These are phyloP conservation scores for Aspergillus thermomutatus DNA, from an alignment of 2,329 filamentous ascomycete genomes.

Conservation along the genomic window DNA sequence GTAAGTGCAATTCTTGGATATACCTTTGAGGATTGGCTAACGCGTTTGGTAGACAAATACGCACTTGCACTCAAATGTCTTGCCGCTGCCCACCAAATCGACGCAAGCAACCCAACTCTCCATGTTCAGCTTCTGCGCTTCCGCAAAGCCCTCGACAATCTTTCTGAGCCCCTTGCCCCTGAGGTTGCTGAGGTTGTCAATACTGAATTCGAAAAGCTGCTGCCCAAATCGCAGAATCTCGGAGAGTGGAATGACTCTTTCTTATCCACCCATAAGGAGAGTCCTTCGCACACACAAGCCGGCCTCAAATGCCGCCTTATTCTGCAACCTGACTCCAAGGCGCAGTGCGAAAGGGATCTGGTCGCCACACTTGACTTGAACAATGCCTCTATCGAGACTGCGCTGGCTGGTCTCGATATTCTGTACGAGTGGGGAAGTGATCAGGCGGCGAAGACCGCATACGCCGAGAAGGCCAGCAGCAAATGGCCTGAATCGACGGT, in stretches of 20 bases:
- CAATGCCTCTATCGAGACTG: conserved; percentile 54
- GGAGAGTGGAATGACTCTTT: conserved; percentile 66
- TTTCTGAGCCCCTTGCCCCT: conserved; percentile 58
- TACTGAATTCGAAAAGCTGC: conserved; percentile 61
- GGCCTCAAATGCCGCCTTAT: conserved; percentile 59
- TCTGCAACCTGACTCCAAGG: conserved; percentile 56
- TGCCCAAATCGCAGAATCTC: conserved; percentile 56
- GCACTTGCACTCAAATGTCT: conserved; percentile 84
- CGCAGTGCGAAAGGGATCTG: conserved; percentile 61
- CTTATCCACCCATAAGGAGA: conserved; percentile 59
- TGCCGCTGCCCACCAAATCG: conserved; percentile 66
- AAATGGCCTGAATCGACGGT: conserved; percentile 41
- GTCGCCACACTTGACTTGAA: conserved; percentile 54
- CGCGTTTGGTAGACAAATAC: conserved; percentile 65
- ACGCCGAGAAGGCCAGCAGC: conserved; percentile 39
- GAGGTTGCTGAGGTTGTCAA: conserved; percentile 69
- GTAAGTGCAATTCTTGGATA: conserved; percentile 51
- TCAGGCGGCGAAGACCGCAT: conserved; percentile 48
- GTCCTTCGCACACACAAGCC: conserved; percentile 60
- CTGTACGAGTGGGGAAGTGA: conserved; percentile 52
- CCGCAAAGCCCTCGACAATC: conserved; percentile 57
- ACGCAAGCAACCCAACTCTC: conserved; percentile 67
- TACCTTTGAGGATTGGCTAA: conserved; percentile 23
- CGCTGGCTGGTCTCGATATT: conserved; percentile 51
- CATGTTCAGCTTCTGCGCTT: conserved; percentile 72